phyloP scores from a whole-genome alignment of 345 rosid genomes.

The Ailanthus altissimus region DNA sequence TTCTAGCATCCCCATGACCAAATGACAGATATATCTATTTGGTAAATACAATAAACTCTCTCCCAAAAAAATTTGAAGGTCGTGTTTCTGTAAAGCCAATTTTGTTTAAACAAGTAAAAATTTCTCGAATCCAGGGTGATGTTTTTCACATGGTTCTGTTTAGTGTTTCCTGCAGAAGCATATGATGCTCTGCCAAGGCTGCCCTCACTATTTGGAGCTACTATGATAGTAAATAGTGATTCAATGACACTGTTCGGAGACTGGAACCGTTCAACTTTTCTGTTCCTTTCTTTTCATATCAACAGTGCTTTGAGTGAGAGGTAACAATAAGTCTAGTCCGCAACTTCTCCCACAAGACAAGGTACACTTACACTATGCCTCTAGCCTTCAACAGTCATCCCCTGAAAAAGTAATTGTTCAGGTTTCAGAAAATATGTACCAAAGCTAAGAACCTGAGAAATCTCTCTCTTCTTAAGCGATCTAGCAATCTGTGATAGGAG shows the following conservation, averaged over 20 bases:
- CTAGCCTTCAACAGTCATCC: conserved; percentile 15
- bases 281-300: conserved; percentile 31
- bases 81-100: background rate
- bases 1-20: too few relatives aligned
- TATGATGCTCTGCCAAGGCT: conserved; percentile 8
- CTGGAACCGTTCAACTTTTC: conserved; percentile 23
- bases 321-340: conserved; percentile 29
- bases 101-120: background rate
- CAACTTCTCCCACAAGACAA: conserved; percentile 22
- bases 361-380: conserved; percentile 23
- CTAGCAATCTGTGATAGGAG: conserved; percentile 1
- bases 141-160: conserved; percentile 14
- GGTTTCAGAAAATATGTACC: background rate
- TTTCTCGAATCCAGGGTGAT: background rate
- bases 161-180: conserved; percentile 1
- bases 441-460: background rate
- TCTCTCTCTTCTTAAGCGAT: background rate
- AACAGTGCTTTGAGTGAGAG: conserved; percentile 35
- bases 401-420: conserved; percentile 12
- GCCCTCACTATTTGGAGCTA: conserved; percentile 24
- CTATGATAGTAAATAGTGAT: conserved; percentile 7
- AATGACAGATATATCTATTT: background rate
- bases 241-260: conserved; percentile 13
- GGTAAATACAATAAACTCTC: background rate
- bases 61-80: background rate